These are phyloP conservation scores for Debaryomyces udenii DNA, from an alignment of 1,139 yeast species.

Conservation along the genomic window DNA sequence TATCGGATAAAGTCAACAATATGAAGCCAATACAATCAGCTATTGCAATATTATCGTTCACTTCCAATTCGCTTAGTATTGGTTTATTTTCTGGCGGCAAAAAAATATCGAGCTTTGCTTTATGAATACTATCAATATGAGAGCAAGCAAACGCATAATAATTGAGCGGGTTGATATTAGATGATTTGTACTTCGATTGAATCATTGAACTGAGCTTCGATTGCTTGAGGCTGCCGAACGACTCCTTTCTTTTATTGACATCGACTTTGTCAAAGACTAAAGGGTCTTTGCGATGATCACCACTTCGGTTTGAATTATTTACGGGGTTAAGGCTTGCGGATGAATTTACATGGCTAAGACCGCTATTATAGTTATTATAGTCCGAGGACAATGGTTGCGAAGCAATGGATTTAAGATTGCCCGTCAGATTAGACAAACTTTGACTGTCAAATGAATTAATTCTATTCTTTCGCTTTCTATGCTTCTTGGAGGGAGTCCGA, in stretches of 20 bases:
- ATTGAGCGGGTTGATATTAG: slow-evolving; percentile 52
- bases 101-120: slow-evolving; percentile 34
- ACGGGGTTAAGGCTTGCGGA: background rate
- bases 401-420: slow-evolving; percentile 11
- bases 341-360: background rate
- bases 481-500: slow-evolving; percentile 17
- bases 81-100: slow-evolving; percentile 41
- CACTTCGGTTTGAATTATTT: background rate
- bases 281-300: slow-evolving; percentile 2
- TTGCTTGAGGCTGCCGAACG: slow-evolving; percentile 3
- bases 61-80: slow-evolving; percentile 32
- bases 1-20: slow-evolving; percentile 37
- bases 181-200: slow-evolving; percentile 35
- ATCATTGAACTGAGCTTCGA: slow-evolving; percentile 48
- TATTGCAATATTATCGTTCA: slow-evolving; percentile 52
- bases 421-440: slow-evolving; percentile 18
- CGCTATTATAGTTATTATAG: background rate
- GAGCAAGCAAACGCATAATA: slow-evolving; percentile 53
- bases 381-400: slow-evolving; percentile 13
- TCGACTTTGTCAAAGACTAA: slow-evolving; percentile 11
- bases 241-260: background rate
- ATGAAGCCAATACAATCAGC: slow-evolving; percentile 69
- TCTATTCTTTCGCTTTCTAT: slow-evolving; percentile 22
- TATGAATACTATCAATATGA: slow-evolving; percentile 25
- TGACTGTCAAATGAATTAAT: slow-evolving; percentile 23